These are phyloP conservation scores for Pistacia integerrima DNA, from an alignment of 345 rosid genomes.

Conservation along the genomic window DNA sequence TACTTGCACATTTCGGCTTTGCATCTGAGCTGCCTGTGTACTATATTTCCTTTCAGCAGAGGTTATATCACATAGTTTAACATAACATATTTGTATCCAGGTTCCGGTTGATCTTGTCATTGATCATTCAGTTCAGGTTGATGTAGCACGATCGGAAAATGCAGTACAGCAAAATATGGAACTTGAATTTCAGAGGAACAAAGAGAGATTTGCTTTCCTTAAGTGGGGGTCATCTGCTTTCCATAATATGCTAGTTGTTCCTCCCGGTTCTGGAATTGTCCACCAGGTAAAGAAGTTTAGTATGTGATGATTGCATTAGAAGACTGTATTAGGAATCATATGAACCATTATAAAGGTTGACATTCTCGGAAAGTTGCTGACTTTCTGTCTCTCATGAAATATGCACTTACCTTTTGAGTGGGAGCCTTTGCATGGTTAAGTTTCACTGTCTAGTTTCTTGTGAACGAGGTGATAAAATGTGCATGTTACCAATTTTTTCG, in stretches of 20 bases:
- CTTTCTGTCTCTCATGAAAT: not conserved
- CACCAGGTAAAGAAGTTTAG: conserved; percentile 57
- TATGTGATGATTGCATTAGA: not conserved
- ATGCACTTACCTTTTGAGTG: not conserved
- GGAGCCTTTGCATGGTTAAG: conserved; percentile 1
- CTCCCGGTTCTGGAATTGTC: conserved; percentile 77
- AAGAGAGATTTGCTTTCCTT: conserved; percentile 68
- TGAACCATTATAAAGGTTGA: not conserved
- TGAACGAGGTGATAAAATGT: conserved; percentile 8
- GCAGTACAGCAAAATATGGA: conserved; percentile 71
- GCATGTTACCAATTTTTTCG: not conserved
- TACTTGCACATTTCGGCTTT: not conserved
- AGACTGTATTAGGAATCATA: not conserved
- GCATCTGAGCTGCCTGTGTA: not conserved
- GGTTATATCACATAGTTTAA: not conserved
- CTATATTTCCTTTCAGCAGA: not conserved
- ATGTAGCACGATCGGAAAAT: conserved; percentile 71
- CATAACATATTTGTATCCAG: conserved; percentile 34
- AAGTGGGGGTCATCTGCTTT: conserved; percentile 76
- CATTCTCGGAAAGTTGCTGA: not conserved
- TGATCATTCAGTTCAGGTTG: conserved; percentile 93
- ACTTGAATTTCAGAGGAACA: conserved; percentile 72
- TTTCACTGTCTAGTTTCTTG: conserved; percentile 9
- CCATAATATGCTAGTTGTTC: conserved; percentile 73
- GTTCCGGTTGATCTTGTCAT: conserved; percentile 88